Evolutionary conservation across 1,284 basidiomycete species (phyloP).

Genomic region (Lentinus polychrous): DNA sequence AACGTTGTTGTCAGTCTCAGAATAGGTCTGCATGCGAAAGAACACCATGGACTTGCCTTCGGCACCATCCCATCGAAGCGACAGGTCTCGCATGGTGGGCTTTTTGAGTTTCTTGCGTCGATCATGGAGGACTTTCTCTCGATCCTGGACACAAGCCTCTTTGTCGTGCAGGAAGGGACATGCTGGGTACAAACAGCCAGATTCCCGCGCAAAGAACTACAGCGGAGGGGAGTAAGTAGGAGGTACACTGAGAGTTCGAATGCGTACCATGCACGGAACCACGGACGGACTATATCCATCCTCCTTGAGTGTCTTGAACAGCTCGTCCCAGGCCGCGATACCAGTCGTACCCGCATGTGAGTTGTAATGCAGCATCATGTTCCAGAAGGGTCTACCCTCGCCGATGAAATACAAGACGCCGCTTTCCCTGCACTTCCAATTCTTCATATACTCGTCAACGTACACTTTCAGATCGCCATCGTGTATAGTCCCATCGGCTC

Average conservation of each 20-base stretch:
- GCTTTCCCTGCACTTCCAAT: constrained; percentile 18
- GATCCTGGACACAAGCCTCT: constrained; percentile 8
- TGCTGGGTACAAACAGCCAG: constrained; percentile 16
- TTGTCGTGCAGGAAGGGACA: constrained; percentile 22
- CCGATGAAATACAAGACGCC: constrained; percentile 14
- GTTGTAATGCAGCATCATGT: constrained; percentile 20
- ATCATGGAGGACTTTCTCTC: constrained; percentile 10
- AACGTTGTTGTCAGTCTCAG: background rate
- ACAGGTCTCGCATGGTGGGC: constrained; percentile 9
- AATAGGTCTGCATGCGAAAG: background rate
- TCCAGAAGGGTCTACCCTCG: constrained; percentile 15
- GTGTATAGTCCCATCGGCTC: constrained; percentile 17
- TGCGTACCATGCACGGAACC: constrained; percentile 19
- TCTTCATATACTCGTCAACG: constrained; percentile 3
- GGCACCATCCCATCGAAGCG: background rate
- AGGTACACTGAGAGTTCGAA: background rate
- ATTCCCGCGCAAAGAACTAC: constrained; percentile 18
- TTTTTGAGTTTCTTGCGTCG: constrained; percentile 11
- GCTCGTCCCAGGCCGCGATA: constrained; percentile 15
- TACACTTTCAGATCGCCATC: constrained; percentile 17
- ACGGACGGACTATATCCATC: constrained; percentile 12
- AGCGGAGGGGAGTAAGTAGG: background rate
- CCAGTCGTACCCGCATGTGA: constrained; percentile 16
- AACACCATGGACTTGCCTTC: background rate
- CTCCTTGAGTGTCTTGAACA: constrained; percentile 14